Percentiles rank a stretch among this genome's conserved stretches.
These are phyloP conservation scores for Haematococcus sp. DNA, from an alignment of 139 green algal species.

Conservation along the genomic window DNA sequence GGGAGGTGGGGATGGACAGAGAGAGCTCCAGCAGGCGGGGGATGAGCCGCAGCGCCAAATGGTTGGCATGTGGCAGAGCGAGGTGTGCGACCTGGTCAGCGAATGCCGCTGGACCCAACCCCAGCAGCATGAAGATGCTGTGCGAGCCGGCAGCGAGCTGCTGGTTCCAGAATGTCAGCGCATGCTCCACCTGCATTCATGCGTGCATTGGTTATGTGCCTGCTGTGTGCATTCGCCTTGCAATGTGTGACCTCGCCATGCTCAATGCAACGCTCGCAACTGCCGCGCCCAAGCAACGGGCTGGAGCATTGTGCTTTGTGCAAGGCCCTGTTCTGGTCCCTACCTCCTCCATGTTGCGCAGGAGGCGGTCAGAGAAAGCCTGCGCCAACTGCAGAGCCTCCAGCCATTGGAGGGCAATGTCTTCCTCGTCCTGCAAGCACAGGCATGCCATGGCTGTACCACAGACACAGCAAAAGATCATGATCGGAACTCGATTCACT, in stretches of 20 bases:
- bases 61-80: neutral
- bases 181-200: slow-evolving; percentile 8
- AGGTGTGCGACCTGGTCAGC: slow-evolving; percentile 11
- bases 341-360: neutral
- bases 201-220: too few relatives aligned
- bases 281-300: neutral
- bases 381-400: slow-evolving; percentile 5
- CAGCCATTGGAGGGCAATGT: neutral
- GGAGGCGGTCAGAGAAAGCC: neutral
- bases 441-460: too few relatives aligned
- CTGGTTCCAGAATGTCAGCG: slow-evolving; percentile 20
- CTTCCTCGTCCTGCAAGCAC: slow-evolving; percentile 3
- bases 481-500: too few relatives aligned
- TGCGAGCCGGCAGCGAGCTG: slow-evolving; percentile 12
- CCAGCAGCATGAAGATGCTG: slow-evolving; percentile 26
- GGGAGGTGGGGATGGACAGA: too few relatives aligned
- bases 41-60: neutral
- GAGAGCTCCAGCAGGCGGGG: neutral
- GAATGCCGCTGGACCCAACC: slow-evolving; percentile 13
- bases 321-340: neutral
- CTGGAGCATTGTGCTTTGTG: neutral
- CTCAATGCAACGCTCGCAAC: neutral
- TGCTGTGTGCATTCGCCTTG: neutral
- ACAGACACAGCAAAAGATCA: too few relatives aligned
- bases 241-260: too few relatives aligned